Evolutionary conservation across 495 filamentous ascomycete genomes (phyloP), one percentile per base, ranked within the genome.

Genomic region (Friedmanniomyces simplex): DNA sequence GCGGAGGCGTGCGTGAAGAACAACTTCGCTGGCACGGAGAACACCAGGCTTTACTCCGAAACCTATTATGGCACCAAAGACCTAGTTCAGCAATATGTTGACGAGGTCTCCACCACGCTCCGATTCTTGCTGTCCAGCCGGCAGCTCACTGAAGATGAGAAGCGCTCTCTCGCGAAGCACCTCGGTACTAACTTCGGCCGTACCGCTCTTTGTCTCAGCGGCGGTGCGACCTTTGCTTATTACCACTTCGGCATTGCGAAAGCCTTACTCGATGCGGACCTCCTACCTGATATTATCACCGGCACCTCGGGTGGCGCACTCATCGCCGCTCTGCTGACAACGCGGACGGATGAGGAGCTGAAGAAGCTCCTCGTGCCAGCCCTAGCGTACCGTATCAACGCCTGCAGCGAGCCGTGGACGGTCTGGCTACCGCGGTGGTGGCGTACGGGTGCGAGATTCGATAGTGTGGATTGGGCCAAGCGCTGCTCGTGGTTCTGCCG

Each of bases 61-160:
- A 91, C 91, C 1, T 97, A 98, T 64, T 95, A 89, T 56, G 93
- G 94, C 22, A 98, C 93, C 1, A 98, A 98, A 68, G 80, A 89
- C 41, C 69, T 95, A 46, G 89, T 94, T 16, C 94, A 97, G 72
- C 79, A 82, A 41, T 96, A 87, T 66, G 76, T 96, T 50, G 88
- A 95, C 61, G 91, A 97, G 73, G 63, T 69, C 75, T 67, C 79
- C 65, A 58, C 76, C 0, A 82, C 86, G 42, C 71, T 95, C 41
- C 71, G 76, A 49, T 79, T 91, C 59, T 72, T 98, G 14, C 64
- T 85, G 4, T 71, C 81, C 37, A 86, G 85, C 12, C 73, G 78
- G 6, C 78, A 82, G 62, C 72, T 95, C 26, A 72, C 73, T n/a
- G 68, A 74, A 34, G 84, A 87, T 16, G 82, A 86, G 66, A 97